These are phyloP conservation scores for Metahyphopichia silvanorum DNA, from an alignment of 805 yeast genomes.

Conservation along the genomic window DNA sequence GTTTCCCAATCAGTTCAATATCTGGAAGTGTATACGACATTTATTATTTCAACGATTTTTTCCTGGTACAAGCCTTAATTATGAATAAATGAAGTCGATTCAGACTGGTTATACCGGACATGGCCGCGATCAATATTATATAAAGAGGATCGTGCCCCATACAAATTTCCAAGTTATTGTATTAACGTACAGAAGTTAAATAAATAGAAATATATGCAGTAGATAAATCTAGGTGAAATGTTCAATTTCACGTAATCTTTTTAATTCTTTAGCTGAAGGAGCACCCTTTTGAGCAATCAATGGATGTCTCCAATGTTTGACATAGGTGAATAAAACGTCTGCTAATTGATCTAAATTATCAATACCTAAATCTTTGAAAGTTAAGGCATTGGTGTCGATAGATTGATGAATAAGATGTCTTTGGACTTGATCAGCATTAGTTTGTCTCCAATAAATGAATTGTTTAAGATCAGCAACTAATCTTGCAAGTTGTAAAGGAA, in stretches of 20 bases:
- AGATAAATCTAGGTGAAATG: constrained; percentile 40
- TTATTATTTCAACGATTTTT: too few species aligned
- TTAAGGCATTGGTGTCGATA: constrained; percentile 56
- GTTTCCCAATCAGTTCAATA: constrained; percentile 12
- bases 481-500: constrained; percentile 46
- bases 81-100: too few species aligned
- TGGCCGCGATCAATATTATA: too few species aligned
- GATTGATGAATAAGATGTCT: constrained; percentile 68
- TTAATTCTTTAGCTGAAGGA: constrained; percentile 36
- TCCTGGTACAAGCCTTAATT: too few species aligned
- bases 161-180: too few species aligned
- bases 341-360: constrained; percentile 39
- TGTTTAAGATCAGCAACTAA: constrained; percentile 43
- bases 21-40: constrained; percentile 27
- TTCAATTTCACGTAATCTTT: constrained; percentile 42
- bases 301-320: constrained; percentile 50
- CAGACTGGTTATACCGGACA: too few species aligned
- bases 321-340: constrained; percentile 42
- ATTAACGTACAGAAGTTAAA: too few species aligned
- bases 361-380: constrained; percentile 72
- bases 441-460: constrained; percentile 42
- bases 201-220: too few species aligned
- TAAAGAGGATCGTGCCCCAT: too few species aligned
- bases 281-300: constrained; percentile 46
- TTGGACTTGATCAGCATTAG: constrained; percentile 71